These are phyloP conservation scores for Penicillium sp. DNA, from an alignment of 2,329 filamentous ascomycete species.

Conservation along the genomic window DNA sequence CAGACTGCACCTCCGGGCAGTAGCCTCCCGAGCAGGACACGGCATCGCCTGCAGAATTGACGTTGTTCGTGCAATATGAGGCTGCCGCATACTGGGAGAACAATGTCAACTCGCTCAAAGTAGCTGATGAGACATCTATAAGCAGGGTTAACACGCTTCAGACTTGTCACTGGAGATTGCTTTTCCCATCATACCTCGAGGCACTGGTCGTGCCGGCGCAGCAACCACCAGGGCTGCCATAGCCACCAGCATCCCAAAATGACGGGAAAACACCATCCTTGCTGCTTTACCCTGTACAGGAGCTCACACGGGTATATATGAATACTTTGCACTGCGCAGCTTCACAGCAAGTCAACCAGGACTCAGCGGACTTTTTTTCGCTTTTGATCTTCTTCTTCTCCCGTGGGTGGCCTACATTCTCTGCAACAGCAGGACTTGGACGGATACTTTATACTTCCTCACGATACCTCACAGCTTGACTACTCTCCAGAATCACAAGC, in stretches of 20 bases:
- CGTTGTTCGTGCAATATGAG: conserved; percentile 59
- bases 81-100: conserved; percentile 61
- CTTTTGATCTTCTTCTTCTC: conserved; percentile 1
- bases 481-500: not conserved
- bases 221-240: conserved; percentile 27
- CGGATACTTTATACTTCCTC: conserved; percentile 1
- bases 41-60: conserved; percentile 51
- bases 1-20: conserved; percentile 56
- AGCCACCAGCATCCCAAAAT: conserved; percentile 21
- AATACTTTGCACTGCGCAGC: not conserved
- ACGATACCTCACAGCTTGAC: not conserved
- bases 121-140: conserved; percentile 47
- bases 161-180: not conserved
- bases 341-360: conserved; percentile 5
- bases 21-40: conserved; percentile 54
- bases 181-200: conserved; percentile 32
- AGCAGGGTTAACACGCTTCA: not conserved
- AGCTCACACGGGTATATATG: not conserved
- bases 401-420: not conserved
- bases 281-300: not conserved
- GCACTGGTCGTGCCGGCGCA: conserved; percentile 28
- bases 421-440: not conserved
- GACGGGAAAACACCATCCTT: conserved; percentile 17
- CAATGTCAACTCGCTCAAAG: conserved; percentile 52
- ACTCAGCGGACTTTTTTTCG: not conserved